phyloP scores from a whole-genome alignment of 495 filamentous ascomycete species.

The Podospora fimiseda region DNA sequence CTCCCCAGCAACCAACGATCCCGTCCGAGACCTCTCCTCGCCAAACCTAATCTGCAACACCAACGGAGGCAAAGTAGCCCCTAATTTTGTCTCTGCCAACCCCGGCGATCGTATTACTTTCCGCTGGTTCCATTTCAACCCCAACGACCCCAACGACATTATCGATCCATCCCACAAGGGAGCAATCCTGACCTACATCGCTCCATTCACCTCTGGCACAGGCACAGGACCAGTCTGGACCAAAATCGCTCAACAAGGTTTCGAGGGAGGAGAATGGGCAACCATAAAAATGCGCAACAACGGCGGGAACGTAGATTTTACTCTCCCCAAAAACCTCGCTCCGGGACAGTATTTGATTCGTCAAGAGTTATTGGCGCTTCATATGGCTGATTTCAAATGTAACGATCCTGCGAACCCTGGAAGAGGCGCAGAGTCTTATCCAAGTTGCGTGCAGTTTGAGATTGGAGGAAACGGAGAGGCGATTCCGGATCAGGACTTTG shows the following conservation, averaged over 20 bases:
- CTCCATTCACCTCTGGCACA: slow-evolving; percentile 30
- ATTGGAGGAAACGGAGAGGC: slow-evolving; percentile 30
- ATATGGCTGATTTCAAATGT: slow-evolving; percentile 33
- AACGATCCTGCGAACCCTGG: slow-evolving; percentile 17
- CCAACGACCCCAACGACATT: slow-evolving; percentile 35
- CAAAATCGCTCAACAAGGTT: slow-evolving; percentile 42
- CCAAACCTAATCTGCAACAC: slow-evolving; percentile 39
- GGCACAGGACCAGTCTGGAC: slow-evolving; percentile 37
- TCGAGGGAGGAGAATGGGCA: slow-evolving; percentile 31
- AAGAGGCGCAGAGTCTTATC: slow-evolving; percentile 33
- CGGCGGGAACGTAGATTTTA: slow-evolving; percentile 40
- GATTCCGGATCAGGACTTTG: slow-evolving; percentile 20
- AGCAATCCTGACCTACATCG: slow-evolving; percentile 42
- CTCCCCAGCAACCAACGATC: slow-evolving; percentile 20
- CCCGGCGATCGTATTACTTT: slow-evolving; percentile 35
- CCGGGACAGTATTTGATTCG: slow-evolving; percentile 35
- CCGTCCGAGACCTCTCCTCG: slow-evolving; percentile 32
- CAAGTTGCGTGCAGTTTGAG: slow-evolving; percentile 39
- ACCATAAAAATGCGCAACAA: slow-evolving; percentile 37
- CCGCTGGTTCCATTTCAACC: slow-evolving; percentile 41
- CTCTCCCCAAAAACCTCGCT: slow-evolving; percentile 26
- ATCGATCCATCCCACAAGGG: slow-evolving; percentile 43
- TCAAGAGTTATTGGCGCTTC: slow-evolving; percentile 36
- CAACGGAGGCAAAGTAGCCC: slow-evolving; percentile 22
- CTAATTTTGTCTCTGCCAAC: slow-evolving; percentile 30